These are phyloP conservation scores for Dothistroma septosporum DNA, from an alignment of 2,329 filamentous ascomycete species.

Conservation along the genomic window DNA sequence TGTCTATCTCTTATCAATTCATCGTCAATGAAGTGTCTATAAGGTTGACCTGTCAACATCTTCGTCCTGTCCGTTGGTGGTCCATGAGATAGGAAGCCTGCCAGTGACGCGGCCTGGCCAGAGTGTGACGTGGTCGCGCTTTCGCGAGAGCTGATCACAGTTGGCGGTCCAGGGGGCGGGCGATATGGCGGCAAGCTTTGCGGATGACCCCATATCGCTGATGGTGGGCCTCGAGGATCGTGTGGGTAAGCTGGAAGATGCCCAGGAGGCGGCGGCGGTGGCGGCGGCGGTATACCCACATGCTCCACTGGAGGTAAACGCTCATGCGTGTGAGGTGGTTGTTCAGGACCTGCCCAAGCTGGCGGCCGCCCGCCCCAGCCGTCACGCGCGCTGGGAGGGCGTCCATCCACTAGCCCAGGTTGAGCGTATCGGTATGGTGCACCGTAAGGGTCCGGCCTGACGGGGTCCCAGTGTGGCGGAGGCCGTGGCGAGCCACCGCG, in stretches of 20 bases:
- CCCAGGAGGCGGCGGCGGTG: constrained; percentile 1
- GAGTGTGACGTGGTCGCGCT: constrained; percentile 38
- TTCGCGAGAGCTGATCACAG: constrained; percentile 20
- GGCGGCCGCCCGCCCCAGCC: constrained; percentile 12
- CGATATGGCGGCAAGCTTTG: constrained; percentile 7
- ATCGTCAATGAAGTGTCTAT: constrained; percentile 67
- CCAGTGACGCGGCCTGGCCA: constrained; percentile 28
- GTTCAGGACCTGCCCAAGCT: constrained; percentile 3
- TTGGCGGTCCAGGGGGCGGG: constrained; percentile 9
- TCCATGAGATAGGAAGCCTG: constrained; percentile 23
- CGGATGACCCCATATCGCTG: background rate
- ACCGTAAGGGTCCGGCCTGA: constrained; percentile 1
- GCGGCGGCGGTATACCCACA: constrained; percentile 14
- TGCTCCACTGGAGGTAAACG: constrained; percentile 18
- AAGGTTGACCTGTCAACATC: constrained; percentile 78
- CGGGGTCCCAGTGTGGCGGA: constrained; percentile 2
- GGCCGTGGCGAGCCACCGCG: constrained; percentile 4
- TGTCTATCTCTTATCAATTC: constrained; percentile 80
- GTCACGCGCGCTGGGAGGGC: constrained; percentile 16
- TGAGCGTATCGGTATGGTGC: constrained; percentile 12
- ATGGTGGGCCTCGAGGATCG: constrained; percentile 5
- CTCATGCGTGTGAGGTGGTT: constrained; percentile 8
- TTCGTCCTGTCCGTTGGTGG: constrained; percentile 69
- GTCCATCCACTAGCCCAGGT: constrained; percentile 11
- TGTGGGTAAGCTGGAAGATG: background rate